A percentile compares a stretch with the other conserved stretches of the same genome.
These are phyloP conservation scores for Argentina anserina DNA, from an alignment of 306 rosid genomes.

Conservation along the genomic window DNA sequence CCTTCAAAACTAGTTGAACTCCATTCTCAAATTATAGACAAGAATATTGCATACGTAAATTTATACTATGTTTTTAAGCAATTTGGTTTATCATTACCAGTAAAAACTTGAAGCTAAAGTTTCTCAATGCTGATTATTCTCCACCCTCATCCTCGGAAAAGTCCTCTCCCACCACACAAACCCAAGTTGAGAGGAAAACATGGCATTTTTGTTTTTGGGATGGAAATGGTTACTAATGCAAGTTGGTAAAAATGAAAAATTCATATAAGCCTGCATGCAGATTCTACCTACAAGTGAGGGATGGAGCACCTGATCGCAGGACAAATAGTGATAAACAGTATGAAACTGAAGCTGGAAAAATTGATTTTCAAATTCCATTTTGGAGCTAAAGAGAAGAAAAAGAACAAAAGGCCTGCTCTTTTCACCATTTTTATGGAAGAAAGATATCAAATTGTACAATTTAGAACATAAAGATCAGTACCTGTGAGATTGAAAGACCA, in stretches of 20 bases:
- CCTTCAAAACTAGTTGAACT: not conserved
- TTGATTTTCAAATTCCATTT: conserved; percentile 5
- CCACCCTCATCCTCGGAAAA: conserved; percentile 9
- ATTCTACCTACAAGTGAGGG: not conserved
- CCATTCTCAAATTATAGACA: not conserved
- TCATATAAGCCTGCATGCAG: not conserved
- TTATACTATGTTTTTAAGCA: not conserved
- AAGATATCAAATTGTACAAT: conserved; percentile 15
- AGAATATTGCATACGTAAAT: not conserved
- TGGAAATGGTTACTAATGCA: conserved; percentile 2
- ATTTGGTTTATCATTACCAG: not conserved
- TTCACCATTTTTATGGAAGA: conserved; percentile 17
- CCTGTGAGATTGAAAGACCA: conserved; percentile 12
- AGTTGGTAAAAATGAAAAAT: conserved; percentile 6
- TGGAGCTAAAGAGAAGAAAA: not conserved
- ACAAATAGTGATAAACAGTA: not conserved
- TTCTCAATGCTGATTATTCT: not conserved
- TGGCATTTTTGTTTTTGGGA: not conserved
- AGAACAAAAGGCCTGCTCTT: not conserved
- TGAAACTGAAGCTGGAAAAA: not conserved
- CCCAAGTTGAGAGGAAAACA: not conserved
- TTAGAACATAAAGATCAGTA: conserved; percentile 2
- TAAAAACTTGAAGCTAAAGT: not conserved
- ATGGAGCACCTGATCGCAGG: not conserved
- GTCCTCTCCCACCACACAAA: conserved; percentile 8